Base-by-base conservation (phyloP, 2,329 filamentous ascomycete species). In the Ceratocystis lukuohia region DNA sequence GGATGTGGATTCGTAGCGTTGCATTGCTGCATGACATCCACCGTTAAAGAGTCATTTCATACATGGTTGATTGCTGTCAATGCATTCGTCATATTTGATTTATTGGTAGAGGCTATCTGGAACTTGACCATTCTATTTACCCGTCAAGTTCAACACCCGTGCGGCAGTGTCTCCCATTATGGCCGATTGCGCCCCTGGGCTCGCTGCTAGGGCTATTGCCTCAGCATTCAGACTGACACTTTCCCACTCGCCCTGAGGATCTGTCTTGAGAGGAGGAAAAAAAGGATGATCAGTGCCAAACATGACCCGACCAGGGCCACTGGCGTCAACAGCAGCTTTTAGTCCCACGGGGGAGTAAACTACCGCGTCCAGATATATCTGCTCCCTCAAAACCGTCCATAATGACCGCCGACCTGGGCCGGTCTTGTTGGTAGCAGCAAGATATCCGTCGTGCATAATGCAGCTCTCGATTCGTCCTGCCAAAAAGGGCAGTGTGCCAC, bases 401-500 rank as follows among this genome's bases (percentile, higher is more conserved):
- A 82, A 72, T 20, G 79, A 80, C 73, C 82, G 71, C 68, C 86
- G 76, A 2, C 69, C 71, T 22, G 75, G 72, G 12, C 78, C 75
- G 1, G 80, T 77, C 71, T 81, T 84, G 8, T 86, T 87, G 68
- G 85, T 81, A 0, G 80, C 78, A 66, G 87, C 83, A 48, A 95
- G 80, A 72, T 91, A 85, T 0, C 84, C 87, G 72, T 96, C 91
- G 76, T 96, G 92, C 67, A 84, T 75, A 65, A 96, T 85, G 73
- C 91, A 96, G 72, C 88, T 92, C 76, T 96, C 91, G 64, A 96
- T 91, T 33, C 92, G 80, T 0, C 92, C 92, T 0, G 91, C 92
- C 1, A 96, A 78, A 74, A 96, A 96, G 0, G 92, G 92, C 61
- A 96, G 77, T 0, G 91, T 93, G 1, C 92, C 92, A 1, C 92